Evolutionary conservation across 2,329 filamentous ascomycete species (phyloP).

Genomic region (Xylariales sp.): DNA sequence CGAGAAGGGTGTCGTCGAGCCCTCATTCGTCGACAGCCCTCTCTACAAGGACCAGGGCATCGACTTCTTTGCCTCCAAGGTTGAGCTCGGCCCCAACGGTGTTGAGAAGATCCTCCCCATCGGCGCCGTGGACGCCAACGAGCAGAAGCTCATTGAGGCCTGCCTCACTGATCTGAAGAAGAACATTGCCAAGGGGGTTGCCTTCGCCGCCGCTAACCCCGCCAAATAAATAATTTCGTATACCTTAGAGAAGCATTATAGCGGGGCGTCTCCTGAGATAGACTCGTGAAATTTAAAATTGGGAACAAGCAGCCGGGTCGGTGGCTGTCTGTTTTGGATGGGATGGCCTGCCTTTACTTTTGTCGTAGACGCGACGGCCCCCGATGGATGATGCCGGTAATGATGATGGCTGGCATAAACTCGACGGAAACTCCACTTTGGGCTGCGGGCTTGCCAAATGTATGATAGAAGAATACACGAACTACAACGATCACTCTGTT

Average conservation of each 20-base stretch:
- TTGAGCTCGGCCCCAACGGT: constrained; percentile 96
- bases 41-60: constrained; percentile 99
- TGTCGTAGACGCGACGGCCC: constrained; percentile 31
- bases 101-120: constrained; percentile 92
- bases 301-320: constrained; percentile 26
- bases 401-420: constrained; percentile 33
- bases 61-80: constrained; percentile 95
- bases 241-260: constrained; percentile 24
- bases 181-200: constrained; percentile 93
- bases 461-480: constrained; percentile 45
- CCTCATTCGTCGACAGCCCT: constrained; percentile 95
- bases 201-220: constrained; percentile 70
- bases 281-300: constrained; percentile 28
- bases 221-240: constrained; percentile 61
- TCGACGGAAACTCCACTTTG: constrained; percentile 33
- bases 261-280: constrained; percentile 31
- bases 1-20: constrained; percentile 95
- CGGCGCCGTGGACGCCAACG: constrained; percentile 83
- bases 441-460: constrained; percentile 37
- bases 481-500: constrained; percentile 35
- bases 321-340: constrained; percentile 36
- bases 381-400: constrained; percentile 24
- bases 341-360: constrained; percentile 30
- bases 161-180: constrained; percentile 86
- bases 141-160: constrained; percentile 90